Conservation (phyloP, 345 rosid genomes). For the Carallia pectinifolia region DNA sequence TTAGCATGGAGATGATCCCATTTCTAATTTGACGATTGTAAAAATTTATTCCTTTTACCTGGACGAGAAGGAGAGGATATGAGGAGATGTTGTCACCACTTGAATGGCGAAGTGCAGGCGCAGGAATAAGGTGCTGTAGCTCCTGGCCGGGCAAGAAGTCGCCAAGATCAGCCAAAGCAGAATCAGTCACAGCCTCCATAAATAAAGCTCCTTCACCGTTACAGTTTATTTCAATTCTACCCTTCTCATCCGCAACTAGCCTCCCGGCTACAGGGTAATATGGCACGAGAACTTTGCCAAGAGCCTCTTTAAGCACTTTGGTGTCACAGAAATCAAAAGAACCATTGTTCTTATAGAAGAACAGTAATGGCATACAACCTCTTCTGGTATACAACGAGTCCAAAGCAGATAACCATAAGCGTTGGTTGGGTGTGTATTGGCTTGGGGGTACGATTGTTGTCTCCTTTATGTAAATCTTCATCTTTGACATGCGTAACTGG, state of each 20-base stretch:
- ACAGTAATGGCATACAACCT: not conserved
- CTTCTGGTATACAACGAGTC: not conserved
- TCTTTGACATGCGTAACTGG: too few species aligned
- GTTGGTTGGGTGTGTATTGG: not conserved
- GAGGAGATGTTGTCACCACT: not conserved
- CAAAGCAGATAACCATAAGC: not conserved
- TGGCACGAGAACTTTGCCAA: slow-evolving; percentile 37
- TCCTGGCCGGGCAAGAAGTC: not conserved
- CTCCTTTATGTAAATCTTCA: not conserved
- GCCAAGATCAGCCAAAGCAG: not conserved
- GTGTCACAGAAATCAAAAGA: slow-evolving; percentile 19
- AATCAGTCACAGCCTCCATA: slow-evolving; percentile 10
- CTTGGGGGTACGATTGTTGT: not conserved
- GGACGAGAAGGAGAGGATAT: slow-evolving; percentile 3
- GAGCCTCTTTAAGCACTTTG: slow-evolving; percentile 30
- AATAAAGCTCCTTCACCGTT: slow-evolving; percentile 38
- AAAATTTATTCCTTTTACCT: not conserved
- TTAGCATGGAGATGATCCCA: too few species aligned
- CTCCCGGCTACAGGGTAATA: slow-evolving; percentile 46
- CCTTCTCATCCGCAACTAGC: slow-evolving; percentile 31
- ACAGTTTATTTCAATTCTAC: slow-evolving; percentile 36
- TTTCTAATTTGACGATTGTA: too few species aligned
- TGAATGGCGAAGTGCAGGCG: not conserved
- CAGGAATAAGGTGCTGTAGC: slow-evolving; percentile 9
- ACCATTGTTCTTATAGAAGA: slow-evolving; percentile 6